These are phyloP conservation scores for Teratosphaeria pseudoeucalypti DNA, from an alignment of 2,329 filamentous ascomycete species.

Conservation along the genomic window DNA sequence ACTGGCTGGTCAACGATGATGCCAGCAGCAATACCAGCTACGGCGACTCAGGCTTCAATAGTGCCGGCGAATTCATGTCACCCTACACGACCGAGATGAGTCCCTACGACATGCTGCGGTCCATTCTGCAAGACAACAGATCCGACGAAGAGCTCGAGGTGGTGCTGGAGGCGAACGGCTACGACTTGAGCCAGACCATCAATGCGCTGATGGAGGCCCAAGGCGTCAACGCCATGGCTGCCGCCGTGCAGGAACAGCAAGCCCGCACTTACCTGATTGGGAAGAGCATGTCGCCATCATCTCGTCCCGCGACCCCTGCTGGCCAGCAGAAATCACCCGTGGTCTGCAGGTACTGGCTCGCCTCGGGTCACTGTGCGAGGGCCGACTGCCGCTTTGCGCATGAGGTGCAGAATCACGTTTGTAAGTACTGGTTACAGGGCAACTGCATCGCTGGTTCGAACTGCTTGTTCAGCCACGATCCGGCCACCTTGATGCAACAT, in stretches of 20 bases:
- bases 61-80: slow-evolving; percentile 65
- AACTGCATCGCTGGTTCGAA: slow-evolving; percentile 89
- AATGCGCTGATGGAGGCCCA: slow-evolving; percentile 75
- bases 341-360: slow-evolving; percentile 94
- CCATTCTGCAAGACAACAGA: slow-evolving; percentile 78
- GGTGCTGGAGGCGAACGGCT: slow-evolving; percentile 79
- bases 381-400: slow-evolving; percentile 97
- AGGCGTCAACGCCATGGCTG: slow-evolving; percentile 33
- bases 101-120: slow-evolving; percentile 93
- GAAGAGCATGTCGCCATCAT: slow-evolving; percentile 70
- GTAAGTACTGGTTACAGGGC: slow-evolving; percentile 98
- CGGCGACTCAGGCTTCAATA: slow-evolving; percentile 62
- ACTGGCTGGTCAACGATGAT: slow-evolving; percentile 86
- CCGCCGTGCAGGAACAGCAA: not conserved
- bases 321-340: slow-evolving; percentile 72
- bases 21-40: slow-evolving; percentile 71
- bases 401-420: slow-evolving; percentile 88
- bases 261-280: slow-evolving; percentile 61
- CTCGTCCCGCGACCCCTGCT: slow-evolving; percentile 64
- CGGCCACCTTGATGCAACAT: slow-evolving; percentile 72
- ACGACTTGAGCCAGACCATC: slow-evolving; percentile 87
- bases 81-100: slow-evolving; percentile 78
- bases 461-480: slow-evolving; percentile 96
- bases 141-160: slow-evolving; percentile 90
- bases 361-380: slow-evolving; percentile 86